Evolutionary conservation across 1,284 basidiomycete genomes (phyloP).

Genomic region (Boletellus deceptivus): DNA sequence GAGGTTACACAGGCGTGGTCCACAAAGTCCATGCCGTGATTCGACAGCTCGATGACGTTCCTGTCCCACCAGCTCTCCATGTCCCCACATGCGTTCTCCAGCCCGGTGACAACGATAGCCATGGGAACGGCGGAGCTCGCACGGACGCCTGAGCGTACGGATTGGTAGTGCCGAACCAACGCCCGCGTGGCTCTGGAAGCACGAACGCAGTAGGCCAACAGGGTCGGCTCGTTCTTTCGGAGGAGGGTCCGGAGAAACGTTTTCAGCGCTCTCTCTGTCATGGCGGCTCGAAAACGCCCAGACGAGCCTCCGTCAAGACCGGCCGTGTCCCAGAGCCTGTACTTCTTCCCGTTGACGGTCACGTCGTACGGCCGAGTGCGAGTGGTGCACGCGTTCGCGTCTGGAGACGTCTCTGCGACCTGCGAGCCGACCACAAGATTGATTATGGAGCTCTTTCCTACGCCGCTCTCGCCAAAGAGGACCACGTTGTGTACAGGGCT

Average conservation of each 20-base stretch:
- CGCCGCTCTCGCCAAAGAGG: conserved; percentile 33
- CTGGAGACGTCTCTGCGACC: conserved; percentile 28
- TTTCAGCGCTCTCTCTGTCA: conserved; percentile 28
- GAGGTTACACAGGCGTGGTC: conserved; percentile 35
- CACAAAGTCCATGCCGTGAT: conserved; percentile 26
- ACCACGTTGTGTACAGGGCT: conserved; percentile 26
- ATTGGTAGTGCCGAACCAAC: conserved; percentile 31
- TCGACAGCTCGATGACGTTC: conserved; percentile 20
- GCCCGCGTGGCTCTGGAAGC: conserved; percentile 30
- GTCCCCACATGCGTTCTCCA: conserved; percentile 30
- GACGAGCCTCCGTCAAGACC: conserved; percentile 32
- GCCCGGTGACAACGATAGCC: conserved; percentile 32
- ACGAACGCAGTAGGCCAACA: conserved; percentile 34
- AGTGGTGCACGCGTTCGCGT: conserved; percentile 28
- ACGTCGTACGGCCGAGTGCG: conserved; percentile 21
- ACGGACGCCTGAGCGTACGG: conserved; percentile 17
- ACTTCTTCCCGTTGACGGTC: conserved; percentile 17
- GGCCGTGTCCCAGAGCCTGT: conserved; percentile 34
- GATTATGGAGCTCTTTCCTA: conserved; percentile 35
- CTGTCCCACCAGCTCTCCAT: conserved; percentile 37
- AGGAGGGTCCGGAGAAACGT: conserved; percentile 22
- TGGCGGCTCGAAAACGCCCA: conserved; percentile 23
- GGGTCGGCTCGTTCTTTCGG: conserved; percentile 21
- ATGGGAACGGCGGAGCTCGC: conserved; percentile 22
- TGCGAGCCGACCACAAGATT: conserved; percentile 28